These are phyloP conservation scores for Chlamydomonas eustigma DNA, from an alignment of 139 green algal species.

Conservation along the genomic window DNA sequence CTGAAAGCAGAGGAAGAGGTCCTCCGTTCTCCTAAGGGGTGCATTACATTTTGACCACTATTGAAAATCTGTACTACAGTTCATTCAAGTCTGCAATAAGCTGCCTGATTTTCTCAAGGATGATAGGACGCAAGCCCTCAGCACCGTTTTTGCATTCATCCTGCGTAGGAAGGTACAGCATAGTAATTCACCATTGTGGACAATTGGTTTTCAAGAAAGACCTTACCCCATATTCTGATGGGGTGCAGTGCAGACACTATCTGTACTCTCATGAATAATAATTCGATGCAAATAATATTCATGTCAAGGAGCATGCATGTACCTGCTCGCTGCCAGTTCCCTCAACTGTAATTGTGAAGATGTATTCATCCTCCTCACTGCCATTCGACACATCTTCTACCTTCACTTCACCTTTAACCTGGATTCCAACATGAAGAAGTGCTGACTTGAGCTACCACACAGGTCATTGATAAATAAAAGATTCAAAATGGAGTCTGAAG, in stretches of 20 bases:
- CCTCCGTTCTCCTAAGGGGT: too few species aligned
- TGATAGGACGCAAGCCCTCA: not conserved
- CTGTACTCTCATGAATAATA: not conserved
- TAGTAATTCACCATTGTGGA: not conserved
- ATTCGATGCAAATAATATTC: not conserved
- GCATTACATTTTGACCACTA: too few species aligned
- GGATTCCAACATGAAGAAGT: not conserved
- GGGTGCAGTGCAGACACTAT: not conserved
- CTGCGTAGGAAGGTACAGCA: not conserved
- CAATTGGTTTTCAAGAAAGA: not conserved
- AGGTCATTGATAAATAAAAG: too few species aligned
- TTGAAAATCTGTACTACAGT: too few species aligned
- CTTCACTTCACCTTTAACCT: constrained; percentile 7
- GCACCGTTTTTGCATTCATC: not conserved
- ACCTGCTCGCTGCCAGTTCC: constrained; percentile 25
- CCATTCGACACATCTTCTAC: constrained; percentile 36
- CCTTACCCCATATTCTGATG: not conserved
- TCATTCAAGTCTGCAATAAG: not conserved
- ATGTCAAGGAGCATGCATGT: not conserved
- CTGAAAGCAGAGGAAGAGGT: too few species aligned
- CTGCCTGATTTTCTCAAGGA: not conserved
- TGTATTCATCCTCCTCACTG: constrained; percentile 65
- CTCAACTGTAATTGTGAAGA: constrained; percentile 50
- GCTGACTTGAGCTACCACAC: not conserved
- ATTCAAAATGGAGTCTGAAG: too few species aligned